Conservation (phyloP, 257 asterid genomes). For the Solanum piurae region DNA sequence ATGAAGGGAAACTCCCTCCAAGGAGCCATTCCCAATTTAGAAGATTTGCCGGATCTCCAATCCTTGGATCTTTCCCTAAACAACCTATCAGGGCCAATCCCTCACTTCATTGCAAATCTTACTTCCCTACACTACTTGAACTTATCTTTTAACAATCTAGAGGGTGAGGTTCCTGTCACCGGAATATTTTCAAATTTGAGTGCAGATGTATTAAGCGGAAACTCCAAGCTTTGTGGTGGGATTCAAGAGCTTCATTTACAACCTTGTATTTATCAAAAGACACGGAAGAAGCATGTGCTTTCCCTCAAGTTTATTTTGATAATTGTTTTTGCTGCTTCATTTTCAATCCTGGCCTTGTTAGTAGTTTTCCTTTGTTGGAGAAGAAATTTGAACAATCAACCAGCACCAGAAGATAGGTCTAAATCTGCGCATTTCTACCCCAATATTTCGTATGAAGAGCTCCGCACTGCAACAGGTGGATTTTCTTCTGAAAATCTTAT, state of each 20-base stretch:
- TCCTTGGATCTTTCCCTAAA: slow-evolving; percentile 33
- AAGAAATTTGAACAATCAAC: slow-evolving; percentile 1
- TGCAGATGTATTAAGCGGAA: slow-evolving; percentile 9
- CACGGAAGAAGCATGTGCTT: background rate
- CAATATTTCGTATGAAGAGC: slow-evolving; percentile 28
- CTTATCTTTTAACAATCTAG: slow-evolving; percentile 34
- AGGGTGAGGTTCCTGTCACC: slow-evolving; percentile 24
- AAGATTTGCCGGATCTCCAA: slow-evolving; percentile 7
- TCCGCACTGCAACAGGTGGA: slow-evolving; percentile 24
- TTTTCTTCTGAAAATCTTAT: slow-evolving; percentile 25
- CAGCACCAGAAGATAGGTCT: background rate
- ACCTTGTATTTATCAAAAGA: slow-evolving; percentile 10
- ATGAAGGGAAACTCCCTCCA: background rate
- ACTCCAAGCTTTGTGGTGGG: slow-evolving; percentile 34
- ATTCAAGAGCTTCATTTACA: slow-evolving; percentile 13
- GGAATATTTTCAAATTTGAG: slow-evolving; percentile 27
- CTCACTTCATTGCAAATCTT: slow-evolving; percentile 10
- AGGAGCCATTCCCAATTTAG: slow-evolving; percentile 12
- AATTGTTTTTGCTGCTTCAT: slow-evolving; percentile 4
- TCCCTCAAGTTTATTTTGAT: slow-evolving; percentile 6
- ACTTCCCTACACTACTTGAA: slow-evolving; percentile 15
- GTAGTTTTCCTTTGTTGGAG: slow-evolving; percentile 9
- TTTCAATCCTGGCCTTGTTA: slow-evolving; percentile 14
- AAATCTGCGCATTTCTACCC: background rate
- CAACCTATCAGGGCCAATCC: slow-evolving; percentile 28